Percentiles rank a stretch among this genome's conserved stretches.
Evolutionary conservation across 192 early-diverging fungal species (phyloP).

Genomic region (Phycomyces blakesleeanus): DNA sequence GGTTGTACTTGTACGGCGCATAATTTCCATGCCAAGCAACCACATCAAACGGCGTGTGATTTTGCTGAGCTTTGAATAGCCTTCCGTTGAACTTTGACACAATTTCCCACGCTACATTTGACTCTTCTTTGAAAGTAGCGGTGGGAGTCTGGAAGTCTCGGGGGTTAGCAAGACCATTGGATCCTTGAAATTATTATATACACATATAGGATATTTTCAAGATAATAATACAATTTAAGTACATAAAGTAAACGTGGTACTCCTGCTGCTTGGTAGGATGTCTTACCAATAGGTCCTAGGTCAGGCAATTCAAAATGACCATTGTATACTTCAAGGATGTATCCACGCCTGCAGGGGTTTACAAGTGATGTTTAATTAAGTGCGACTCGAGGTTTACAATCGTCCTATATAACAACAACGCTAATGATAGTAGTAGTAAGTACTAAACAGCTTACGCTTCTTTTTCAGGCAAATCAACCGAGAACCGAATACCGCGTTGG

Average conservation of each 20-base stretch:
- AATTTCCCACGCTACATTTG: conserved; percentile 57
- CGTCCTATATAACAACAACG: neutral
- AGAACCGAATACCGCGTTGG: conserved; percentile 87
- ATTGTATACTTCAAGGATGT: conserved; percentile 86
- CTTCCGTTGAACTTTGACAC: conserved; percentile 82
- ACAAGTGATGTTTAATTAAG: neutral
- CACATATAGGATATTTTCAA: too few species aligned
- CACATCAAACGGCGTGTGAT: conserved; percentile 91
- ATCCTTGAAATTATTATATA: too few species aligned
- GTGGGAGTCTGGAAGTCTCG: conserved; percentile 90
- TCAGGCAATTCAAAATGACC: conserved; percentile 94
- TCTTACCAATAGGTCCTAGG: conserved; percentile 84
- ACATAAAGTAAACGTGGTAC: too few species aligned
- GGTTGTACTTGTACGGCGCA: conserved; percentile 90
- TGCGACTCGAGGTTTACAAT: too few species aligned
- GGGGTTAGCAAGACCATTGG: conserved; percentile 93
- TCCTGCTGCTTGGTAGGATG: neutral
- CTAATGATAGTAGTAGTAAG: neutral
- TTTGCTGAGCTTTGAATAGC: conserved; percentile 65
- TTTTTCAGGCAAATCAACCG: conserved; percentile 74
- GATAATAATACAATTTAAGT: too few species aligned
- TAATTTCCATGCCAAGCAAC: conserved; percentile 99
- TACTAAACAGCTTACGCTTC: conserved; percentile 47
- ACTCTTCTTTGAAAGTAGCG: conserved; percentile 72
- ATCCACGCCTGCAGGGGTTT: conserved; percentile 63